Base-by-base conservation (phyloP, 495 filamentous ascomycete species). In the Trichoderma asperelloides region DNA sequence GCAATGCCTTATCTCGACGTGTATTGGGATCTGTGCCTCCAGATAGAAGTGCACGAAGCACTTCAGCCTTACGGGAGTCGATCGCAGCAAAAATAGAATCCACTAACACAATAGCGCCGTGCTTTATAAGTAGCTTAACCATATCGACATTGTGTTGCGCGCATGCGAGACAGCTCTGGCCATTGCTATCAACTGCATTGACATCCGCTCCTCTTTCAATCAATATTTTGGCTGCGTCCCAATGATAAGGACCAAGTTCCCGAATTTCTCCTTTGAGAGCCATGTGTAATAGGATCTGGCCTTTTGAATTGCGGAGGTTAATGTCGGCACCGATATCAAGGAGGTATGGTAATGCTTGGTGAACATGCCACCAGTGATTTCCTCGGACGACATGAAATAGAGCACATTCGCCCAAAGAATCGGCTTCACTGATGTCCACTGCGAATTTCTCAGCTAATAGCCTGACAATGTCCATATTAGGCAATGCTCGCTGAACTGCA, bases 381-480 rank as follows among this genome's bases (percentile, higher is more conserved):
- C 76, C 77, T 30, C 67, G 65, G 27, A 76, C 78, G 16, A 82
- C 68, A 25, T 68, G 45, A 69, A 81, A 79, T 3, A 82, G 72
- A 40, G 77, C 71, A 23, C 70, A 75, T 43, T 74, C 70, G 3
- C 73, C 72, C 13, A 68, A 65, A 45, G 69, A 60, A 25, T 68
- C 69, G 41, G 65, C 30, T 18, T 71, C 65, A 64, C 78, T 75
- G 15, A 78, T 72, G 66, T 82, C 71, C 2, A 77, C 78, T 28
- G 69, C 65, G 57, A 72, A 76, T 30, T 70, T 74, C 51, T 82
- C 78, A 12, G 82, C 77, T 4, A 84, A 70, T 8, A 81, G 60
- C 49, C 74, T 71, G 27, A 82, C 70, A 0, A 81, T 68, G 1
- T 80, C 74, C 63, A 82, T 70, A 68, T 81, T 84, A 0, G 81